Base-by-base conservation (phyloP, 768 basidiomycete genomes). In the Bullera alba region DNA sequence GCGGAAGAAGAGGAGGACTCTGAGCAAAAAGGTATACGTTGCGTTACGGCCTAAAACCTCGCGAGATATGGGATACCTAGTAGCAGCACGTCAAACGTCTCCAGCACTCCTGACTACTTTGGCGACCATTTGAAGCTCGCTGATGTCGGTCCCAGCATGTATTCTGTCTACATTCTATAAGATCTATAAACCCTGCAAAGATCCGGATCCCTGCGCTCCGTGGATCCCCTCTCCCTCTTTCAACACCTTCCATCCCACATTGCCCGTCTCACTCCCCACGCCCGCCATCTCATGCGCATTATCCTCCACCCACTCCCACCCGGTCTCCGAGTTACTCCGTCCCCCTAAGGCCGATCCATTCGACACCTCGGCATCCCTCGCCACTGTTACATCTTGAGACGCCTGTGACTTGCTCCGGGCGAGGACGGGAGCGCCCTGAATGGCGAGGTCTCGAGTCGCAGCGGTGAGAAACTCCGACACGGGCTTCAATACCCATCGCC, bases 401-500 rank as follows among this genome's bases (percentile, higher is more conserved):
- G 38, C 12, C 32, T 10, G 19, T 21, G 5, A 5, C 37, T 22
- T 25, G 12, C 17, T 22, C 5, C 42, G 34, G 12, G 56, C 37
- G 25, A 53, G 34, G 15, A 62, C 43, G 0, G 19, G 17, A 1
- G 28, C 41, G 1, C 54, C 53, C 21, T 50, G 27, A 2, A 49
- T 19, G 3, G 19, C 36, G n/a, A 65, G 37, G 34, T 67, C 68
- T 23, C 65, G 23, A 7, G 48, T 44, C 5, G 56, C 57, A 27
- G 66, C 67, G 2, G 22, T 41, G 3, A 70, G 46, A 41, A 57
- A 72, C 42, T 72, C 67, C 3, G 47, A 43, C 14, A 68, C 47
- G 1, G 70, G 70, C 32, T 57, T 54, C 8, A 60, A 38, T 17
- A 72, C 53, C 70, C 70, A 72, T 27, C 70, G 62, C 16, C 47